Evolutionary conservation across 2,329 filamentous ascomycete genomes (phyloP).

Genomic region (Didymella pinodella): DNA sequence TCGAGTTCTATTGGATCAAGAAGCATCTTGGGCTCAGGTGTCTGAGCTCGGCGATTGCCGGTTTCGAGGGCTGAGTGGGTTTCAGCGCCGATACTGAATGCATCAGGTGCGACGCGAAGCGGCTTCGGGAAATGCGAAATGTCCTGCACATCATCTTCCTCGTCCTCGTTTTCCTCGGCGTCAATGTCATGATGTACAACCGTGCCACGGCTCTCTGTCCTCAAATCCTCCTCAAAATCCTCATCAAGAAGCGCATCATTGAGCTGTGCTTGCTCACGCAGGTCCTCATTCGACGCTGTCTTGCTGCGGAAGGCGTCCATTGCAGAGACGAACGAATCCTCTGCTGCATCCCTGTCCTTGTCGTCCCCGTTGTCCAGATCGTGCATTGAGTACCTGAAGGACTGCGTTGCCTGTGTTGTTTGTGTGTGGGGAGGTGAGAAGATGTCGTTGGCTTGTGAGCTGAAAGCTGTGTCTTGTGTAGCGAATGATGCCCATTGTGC

Average conservation of each 20-base stretch:
- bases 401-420: conserved; percentile 47
- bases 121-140: conserved; percentile 34
- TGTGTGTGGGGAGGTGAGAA: conserved; percentile 46
- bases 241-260: conserved; percentile 47
- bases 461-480: conserved; percentile 43
- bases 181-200: conserved; percentile 37
- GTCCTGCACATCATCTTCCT: conserved; percentile 20
- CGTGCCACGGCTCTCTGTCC: conserved; percentile 31
- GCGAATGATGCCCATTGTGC: conserved; percentile 44
- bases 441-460: conserved; percentile 39
- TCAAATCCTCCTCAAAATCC: conserved; percentile 32
- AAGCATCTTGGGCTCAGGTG: conserved; percentile 36
- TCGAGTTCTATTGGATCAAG: conserved; percentile 21
- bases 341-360: conserved; percentile 39
- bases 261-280: conserved; percentile 30
- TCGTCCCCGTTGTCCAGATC: conserved; percentile 26
- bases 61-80: conserved; percentile 45
- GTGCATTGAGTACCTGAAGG: conserved; percentile 37
- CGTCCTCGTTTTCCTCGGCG: conserved; percentile 28
- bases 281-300: conserved; percentile 38
- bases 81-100: conserved; percentile 45
- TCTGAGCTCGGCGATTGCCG: conserved; percentile 30
- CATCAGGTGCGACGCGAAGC: conserved; percentile 36
- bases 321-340: conserved; percentile 60
- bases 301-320: conserved; percentile 53